Evolutionary conservation across 352 stramenopile species (phyloP).

Genomic region (Thraustochytrium sp.): DNA sequence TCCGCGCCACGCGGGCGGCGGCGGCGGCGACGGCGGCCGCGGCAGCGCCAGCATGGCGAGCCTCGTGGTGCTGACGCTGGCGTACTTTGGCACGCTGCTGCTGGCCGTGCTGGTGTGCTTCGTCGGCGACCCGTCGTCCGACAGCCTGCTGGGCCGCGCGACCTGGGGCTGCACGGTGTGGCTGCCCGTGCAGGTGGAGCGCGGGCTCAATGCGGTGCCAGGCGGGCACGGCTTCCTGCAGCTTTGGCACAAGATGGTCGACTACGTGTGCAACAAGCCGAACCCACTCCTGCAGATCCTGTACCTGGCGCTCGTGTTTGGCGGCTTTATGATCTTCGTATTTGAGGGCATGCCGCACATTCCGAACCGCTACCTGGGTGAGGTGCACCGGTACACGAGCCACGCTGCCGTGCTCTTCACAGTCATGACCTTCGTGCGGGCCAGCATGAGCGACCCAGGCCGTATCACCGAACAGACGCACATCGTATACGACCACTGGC

Average conservation of each 20-base stretch:
- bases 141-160: not conserved
- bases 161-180: not conserved
- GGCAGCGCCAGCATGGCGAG: not conserved
- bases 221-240: not conserved
- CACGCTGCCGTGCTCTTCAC: constrained; percentile 18
- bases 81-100: not conserved
- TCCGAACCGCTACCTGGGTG: constrained; percentile 47
- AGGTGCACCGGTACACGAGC: constrained; percentile 29
- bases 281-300: constrained; percentile 43
- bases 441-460: not conserved
- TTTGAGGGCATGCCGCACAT: constrained; percentile 45
- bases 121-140: constrained; percentile 14
- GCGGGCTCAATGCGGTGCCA: not conserved
- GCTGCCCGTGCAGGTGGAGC: not conserved
- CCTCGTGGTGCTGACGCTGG: not conserved
- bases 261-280: constrained; percentile 41
- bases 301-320: constrained; percentile 48
- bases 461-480: not conserved
- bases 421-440: not conserved
- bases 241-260: not conserved
- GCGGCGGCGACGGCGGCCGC: not conserved
- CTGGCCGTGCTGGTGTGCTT: constrained; percentile 10
- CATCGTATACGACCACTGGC: not conserved
- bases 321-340: constrained; percentile 45
- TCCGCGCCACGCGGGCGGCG: too few relatives aligned